phyloP scores from a whole-genome alignment of 2,329 filamentous ascomycete genomes.

The Fusarium phyllophilum region DNA sequence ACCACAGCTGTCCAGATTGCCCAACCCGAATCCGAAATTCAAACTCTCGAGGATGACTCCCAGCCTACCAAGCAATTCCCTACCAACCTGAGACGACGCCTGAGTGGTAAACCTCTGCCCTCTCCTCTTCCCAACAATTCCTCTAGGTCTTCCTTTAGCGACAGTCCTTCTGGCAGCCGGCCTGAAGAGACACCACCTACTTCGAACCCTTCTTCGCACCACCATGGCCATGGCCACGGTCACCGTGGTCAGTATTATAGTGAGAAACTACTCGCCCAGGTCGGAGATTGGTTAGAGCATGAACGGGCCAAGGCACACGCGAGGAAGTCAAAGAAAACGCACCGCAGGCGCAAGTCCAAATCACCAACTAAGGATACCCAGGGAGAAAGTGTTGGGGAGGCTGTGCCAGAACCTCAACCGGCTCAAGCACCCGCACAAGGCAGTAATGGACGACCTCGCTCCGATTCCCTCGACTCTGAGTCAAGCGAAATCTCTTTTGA shows the following conservation, averaged over 20 bases:
- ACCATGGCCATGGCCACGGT: constrained; percentile 34
- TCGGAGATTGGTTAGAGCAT: constrained; percentile 84
- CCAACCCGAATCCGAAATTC: constrained; percentile 56
- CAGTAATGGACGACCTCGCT: constrained; percentile 48
- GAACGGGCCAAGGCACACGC: constrained; percentile 73
- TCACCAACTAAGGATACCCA: constrained; percentile 48
- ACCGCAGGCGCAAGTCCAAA: constrained; percentile 55
- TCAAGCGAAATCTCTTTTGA: constrained; percentile 80
- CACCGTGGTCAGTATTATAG: constrained; percentile 54
- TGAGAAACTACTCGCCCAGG: constrained; percentile 74
- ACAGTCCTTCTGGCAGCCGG: constrained; percentile 44
- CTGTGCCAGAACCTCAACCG: constrained; percentile 10
- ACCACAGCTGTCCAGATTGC: constrained; percentile 65
- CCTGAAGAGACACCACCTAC: constrained; percentile 44
- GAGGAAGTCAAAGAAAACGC: constrained; percentile 54
- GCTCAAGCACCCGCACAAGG: constrained; percentile 37
- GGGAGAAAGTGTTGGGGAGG: constrained; percentile 23
- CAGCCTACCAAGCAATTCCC: constrained; percentile 47
- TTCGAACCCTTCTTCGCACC: constrained; percentile 39
- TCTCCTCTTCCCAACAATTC: constrained; percentile 50
- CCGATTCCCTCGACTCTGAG: constrained; percentile 71
- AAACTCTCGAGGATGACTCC: constrained; percentile 47
- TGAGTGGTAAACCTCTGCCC: constrained; percentile 47
- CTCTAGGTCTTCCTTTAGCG: constrained; percentile 58
- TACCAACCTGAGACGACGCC: constrained; percentile 47